Evolutionary conservation across 495 filamentous ascomycete genomes (phyloP).

Genomic region (Daldinia decipiens): DNA sequence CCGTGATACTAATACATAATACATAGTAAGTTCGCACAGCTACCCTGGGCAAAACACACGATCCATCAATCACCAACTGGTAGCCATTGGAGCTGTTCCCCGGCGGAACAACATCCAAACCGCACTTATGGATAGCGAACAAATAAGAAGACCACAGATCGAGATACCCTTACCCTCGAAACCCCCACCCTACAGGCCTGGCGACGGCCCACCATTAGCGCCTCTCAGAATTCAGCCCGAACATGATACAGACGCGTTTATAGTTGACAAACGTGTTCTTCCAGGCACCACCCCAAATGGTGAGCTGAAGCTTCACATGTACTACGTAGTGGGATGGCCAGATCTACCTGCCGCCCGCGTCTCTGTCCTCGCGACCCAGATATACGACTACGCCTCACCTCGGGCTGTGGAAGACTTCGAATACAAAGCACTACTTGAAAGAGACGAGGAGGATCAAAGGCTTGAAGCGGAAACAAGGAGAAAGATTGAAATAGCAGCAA

Average conservation of each 20-base stretch:
- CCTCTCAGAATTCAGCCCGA: conserved; percentile 50
- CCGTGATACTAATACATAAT: background rate
- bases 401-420: conserved; percentile 59
- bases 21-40: conserved; percentile 16
- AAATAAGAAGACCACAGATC: conserved; percentile 26
- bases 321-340: conserved; percentile 58
- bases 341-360: conserved; percentile 54
- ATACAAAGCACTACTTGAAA: conserved; percentile 45
- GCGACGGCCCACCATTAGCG: conserved; percentile 53
- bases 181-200: conserved; percentile 49
- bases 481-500: conserved; percentile 24
- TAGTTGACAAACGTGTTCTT: conserved; percentile 57
- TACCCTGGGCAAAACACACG: conserved; percentile 29
- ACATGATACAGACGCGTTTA: conserved; percentile 57
- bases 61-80: background rate
- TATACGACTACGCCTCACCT: conserved; percentile 59
- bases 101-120: conserved; percentile 10
- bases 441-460: conserved; percentile 41
- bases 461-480: conserved; percentile 25
- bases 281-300: conserved; percentile 46
- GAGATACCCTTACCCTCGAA: conserved; percentile 52
- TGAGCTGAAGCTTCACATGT: conserved; percentile 47
- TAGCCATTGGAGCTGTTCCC: conserved; percentile 7
- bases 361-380: conserved; percentile 51
- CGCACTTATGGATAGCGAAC: conserved; percentile 29